Base-by-base conservation (phyloP, 2,329 filamentous ascomycete species). In the Penicillium crustosum region DNA sequence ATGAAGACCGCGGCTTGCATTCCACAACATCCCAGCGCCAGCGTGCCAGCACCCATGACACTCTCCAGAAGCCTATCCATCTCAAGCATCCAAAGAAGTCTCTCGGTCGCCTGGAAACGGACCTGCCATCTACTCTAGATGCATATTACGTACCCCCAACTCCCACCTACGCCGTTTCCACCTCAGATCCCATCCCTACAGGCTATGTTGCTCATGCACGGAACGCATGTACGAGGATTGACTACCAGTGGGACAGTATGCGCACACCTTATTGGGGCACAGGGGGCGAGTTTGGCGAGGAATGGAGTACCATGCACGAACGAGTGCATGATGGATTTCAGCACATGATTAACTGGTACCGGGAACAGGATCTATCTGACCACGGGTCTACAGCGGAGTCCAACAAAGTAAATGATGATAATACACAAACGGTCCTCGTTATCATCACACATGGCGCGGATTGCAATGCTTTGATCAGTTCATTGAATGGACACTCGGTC, bases 221-320 rank as follows among this genome's bases (percentile, higher is more conserved):
- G 61, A 91, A 97, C 70, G 86, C 89, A 13, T 97, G 92, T 69
- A 82, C 90, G 6, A 83, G 89, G 50, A 83, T 97, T n/a, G 94
- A 99, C 74, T 95, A 91, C 68, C 89, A 93, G 67, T 99, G 94
- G 93, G 93, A 99, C 70, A 97, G 93, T 59, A 93, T 93, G 82
- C 84, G 89, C 15, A 79, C 83, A 3, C 86, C 90, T 0, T 82
- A 87, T 61, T 97, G 94, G 89, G 93, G 93, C 7, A 87, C 91
- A 67, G 93, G 93, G 10, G 94, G 93, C 39, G 83, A 88, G 43
- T 90, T 91, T 66, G 92, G 91, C 1, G 94, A 99, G 75, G 94
- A 97, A 75, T 99, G 94, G 94, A 89, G 91, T 31, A 82, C 86
- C 4, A 97, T 99, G 94, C 94, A 99, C 75, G 88, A 88, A 70